Base-by-base conservation (phyloP, 371 early-diverging fungal species). In the Syncephalastrum monosporum region DNA sequence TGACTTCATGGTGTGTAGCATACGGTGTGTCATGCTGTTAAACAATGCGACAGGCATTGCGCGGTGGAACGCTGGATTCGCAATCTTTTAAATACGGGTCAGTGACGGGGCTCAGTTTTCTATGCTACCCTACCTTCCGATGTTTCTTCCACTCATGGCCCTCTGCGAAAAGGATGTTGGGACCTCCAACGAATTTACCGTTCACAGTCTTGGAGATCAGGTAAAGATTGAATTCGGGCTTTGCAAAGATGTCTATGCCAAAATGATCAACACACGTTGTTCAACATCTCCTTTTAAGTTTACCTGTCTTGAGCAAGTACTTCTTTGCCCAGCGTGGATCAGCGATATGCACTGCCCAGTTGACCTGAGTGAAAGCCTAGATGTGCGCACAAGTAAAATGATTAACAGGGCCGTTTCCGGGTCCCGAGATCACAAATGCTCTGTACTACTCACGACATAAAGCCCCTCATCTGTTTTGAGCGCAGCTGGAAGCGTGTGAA, bases 31-130 rank as follows among this genome's bases (percentile, higher is more conserved):
- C 12, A 60, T 27, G 1, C 45, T n/a, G 10, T 43, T 57, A 48
- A 64, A 64, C 5, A 55, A 43, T 16, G 56, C 53, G 21, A 59
- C 64, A 38, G 64, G 64, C 59, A 64, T 59, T 2, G 64, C 54
- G 24, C 64, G 47, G n/a, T 59, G 59, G 33, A 64, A 64, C 8
- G 56, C 64, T 10, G 55, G 61, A 41, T 61, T 56, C 42, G 51
- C 56, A n/a, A 61, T 56, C 61, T 60, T 47, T 13, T 19, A 47
- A 2, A 19, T 25, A 33, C 1, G 4, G 19, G 41, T 57, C 41
- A 49, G 17, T n/a, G 1, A 23, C 14, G 14, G n/a, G 21, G 48
- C 41, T 48, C 15, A 19, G 8, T 19, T 1, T 38, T 19, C 0
- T 24, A 19, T 14, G 3, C 19, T 14, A n/a, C 19, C 46, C 24